phyloP scores from a whole-genome alignment of 2,329 filamentous ascomycete genomes.

The Sporothrix schenckii region DNA sequence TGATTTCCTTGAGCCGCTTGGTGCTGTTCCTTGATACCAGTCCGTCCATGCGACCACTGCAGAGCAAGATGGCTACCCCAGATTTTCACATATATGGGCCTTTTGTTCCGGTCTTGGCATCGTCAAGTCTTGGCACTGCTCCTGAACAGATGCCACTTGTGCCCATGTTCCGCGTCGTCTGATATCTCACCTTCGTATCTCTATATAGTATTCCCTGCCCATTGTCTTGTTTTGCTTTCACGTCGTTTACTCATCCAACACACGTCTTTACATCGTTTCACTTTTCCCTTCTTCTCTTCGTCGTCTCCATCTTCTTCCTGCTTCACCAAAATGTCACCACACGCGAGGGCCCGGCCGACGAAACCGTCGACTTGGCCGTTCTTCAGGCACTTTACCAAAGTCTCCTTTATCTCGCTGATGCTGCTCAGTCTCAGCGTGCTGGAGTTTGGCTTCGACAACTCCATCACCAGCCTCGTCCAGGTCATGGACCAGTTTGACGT shows the following conservation, averaged over 20 bases:
- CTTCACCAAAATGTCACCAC: neutral
- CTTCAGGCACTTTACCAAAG: conserved; percentile 31
- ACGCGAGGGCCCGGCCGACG: neutral
- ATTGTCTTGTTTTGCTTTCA: neutral
- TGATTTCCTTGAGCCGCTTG: neutral
- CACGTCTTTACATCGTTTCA: neutral
- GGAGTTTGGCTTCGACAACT: conserved; percentile 35
- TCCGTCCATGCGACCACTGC: neutral
- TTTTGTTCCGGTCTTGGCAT: conserved; percentile 15
- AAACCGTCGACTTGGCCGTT: conserved; percentile 23
- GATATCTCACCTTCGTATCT: neutral
- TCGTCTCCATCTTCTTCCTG: neutral
- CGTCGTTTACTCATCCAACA: neutral
- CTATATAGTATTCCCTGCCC: neutral
- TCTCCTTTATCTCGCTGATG: conserved; percentile 30
- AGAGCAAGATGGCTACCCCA: conserved; percentile 1
- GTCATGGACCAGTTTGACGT: conserved; percentile 34
- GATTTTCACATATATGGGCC: conserved; percentile 25
- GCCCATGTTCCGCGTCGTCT: neutral
- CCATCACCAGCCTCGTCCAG: conserved; percentile 30
- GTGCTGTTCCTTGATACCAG: neutral
- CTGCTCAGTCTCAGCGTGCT: conserved; percentile 33
- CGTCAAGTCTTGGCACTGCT: conserved; percentile 1
- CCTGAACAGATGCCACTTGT: neutral
- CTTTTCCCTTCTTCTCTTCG: neutral